These are phyloP conservation scores for Astrocystis sublimbata DNA, from an alignment of 495 filamentous ascomycete species.

Conservation along the genomic window DNA sequence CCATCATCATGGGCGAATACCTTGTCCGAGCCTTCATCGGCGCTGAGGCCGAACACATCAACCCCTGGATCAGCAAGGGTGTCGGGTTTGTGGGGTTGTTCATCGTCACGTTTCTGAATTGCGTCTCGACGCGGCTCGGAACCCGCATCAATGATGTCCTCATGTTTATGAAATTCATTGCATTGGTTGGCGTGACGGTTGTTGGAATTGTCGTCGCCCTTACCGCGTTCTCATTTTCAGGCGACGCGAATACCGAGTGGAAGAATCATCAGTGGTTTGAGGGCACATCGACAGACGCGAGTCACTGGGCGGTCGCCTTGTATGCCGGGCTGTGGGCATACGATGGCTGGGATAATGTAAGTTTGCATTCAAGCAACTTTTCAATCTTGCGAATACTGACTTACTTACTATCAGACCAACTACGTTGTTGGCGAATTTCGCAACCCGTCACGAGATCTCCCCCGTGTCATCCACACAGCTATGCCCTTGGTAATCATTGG, in stretches of 20 bases:
- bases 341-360: constrained; percentile 97
- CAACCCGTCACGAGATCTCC: constrained; percentile 85
- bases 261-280: constrained; percentile 87
- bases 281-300: constrained; percentile 74
- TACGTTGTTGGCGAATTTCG: constrained; percentile 97
- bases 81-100: constrained; percentile 78
- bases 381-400: constrained; percentile 21
- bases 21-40: constrained; percentile 82
- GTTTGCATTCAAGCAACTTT: constrained; percentile 32
- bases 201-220: constrained; percentile 86
- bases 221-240: constrained; percentile 77
- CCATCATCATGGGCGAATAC: constrained; percentile 98
- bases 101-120: constrained; percentile 80
- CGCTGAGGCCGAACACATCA: constrained; percentile 72
- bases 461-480: constrained; percentile 92
- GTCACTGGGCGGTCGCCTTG: constrained; percentile 84
- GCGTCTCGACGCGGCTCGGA: constrained; percentile 83
- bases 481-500: constrained; percentile 91
- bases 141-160: constrained; percentile 83
- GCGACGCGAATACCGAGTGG: constrained; percentile 80
- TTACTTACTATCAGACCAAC: constrained; percentile 66
- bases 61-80: constrained; percentile 85
- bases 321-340: constrained; percentile 98
- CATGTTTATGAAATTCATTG: constrained; percentile 96
- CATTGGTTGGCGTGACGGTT: constrained; percentile 81